Percentiles rank a stretch among this genome's conserved stretches.
phyloP scores from a whole-genome alignment of 2,329 filamentous ascomycete species.

The Curvularia sp. region DNA sequence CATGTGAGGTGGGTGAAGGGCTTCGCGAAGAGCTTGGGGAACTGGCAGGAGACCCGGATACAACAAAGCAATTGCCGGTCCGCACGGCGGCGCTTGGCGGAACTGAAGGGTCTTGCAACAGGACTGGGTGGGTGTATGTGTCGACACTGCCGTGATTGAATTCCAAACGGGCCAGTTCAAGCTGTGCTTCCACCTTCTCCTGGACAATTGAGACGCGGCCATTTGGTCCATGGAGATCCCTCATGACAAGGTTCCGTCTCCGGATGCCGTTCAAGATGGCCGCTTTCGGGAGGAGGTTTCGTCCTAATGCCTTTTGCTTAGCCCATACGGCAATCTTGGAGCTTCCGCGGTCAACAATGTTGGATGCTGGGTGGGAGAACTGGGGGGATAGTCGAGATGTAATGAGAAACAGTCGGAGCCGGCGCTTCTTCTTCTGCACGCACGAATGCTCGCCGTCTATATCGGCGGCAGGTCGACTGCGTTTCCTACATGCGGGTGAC shows the following conservation, averaged over 20 bases:
- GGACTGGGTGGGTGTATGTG: conserved; percentile 40
- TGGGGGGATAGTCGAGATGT: conserved; percentile 74
- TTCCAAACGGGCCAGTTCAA: conserved; percentile 42
- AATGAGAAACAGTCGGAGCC: conserved; percentile 67
- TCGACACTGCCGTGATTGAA: conserved; percentile 44
- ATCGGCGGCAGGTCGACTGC: conserved; percentile 62
- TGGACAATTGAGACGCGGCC: conserved; percentile 36
- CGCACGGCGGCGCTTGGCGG: conserved; percentile 24
- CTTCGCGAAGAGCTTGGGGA: conserved; percentile 29
- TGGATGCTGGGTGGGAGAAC: conserved; percentile 72
- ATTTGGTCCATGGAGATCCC: conserved; percentile 26
- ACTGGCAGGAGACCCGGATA: conserved; percentile 24
- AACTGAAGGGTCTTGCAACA: conserved; percentile 20
- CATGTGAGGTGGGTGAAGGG: conserved; percentile 27
- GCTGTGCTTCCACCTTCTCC: conserved; percentile 41
- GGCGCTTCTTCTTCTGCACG: conserved; percentile 68
- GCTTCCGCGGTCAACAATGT: conserved; percentile 69
- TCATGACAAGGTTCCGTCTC: conserved; percentile 44
- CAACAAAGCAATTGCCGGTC: conserved; percentile 23
- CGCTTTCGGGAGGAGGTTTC: conserved; percentile 66
- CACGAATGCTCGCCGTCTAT: conserved; percentile 63
- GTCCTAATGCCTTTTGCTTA: conserved; percentile 57
- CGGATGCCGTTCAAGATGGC: conserved; percentile 70
- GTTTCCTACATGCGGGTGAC: conserved; percentile 53
- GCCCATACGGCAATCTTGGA: conserved; percentile 56